These are phyloP conservation scores for Clarireedia hainanense DNA, from an alignment of 2,329 filamentous ascomycete species.

Conservation along the genomic window DNA sequence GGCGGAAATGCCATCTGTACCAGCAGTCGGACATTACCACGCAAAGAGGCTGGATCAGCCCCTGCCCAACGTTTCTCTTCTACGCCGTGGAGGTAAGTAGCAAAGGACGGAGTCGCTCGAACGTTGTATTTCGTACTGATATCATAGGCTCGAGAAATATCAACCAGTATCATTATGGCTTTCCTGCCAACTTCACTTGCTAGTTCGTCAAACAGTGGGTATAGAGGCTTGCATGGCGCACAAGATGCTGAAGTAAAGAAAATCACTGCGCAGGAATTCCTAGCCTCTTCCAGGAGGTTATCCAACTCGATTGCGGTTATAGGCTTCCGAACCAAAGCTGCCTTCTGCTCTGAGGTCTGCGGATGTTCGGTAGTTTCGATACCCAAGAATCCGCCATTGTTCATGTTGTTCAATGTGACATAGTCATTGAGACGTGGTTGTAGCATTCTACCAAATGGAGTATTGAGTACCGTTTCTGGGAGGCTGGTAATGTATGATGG, in stretches of 20 bases:
- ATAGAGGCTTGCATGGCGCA: conserved; percentile 73
- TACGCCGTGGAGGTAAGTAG: conserved; percentile 70
- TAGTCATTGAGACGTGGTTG: conserved; percentile 64
- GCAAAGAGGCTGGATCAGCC: conserved; percentile 60
- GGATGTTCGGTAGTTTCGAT: conserved; percentile 14
- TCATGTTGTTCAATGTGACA: conserved; percentile 53
- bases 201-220: conserved; percentile 73
- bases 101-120: conserved; percentile 77
- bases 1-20: conserved; percentile 66
- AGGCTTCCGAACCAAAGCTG: conserved; percentile 52
- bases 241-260: conserved; percentile 93
- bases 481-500: conserved; percentile 80
- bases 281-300: conserved; percentile 48
- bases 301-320: conserved; percentile 53
- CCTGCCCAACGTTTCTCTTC: conserved; percentile 77
- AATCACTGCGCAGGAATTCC: conserved; percentile 64
- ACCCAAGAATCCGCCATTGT: conserved; percentile 33
- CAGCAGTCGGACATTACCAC: conserved; percentile 64
- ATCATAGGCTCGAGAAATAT: conserved; percentile 59
- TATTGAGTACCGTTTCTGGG: conserved; percentile 76
- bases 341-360: conserved; percentile 15
- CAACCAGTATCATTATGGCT: conserved; percentile 72
- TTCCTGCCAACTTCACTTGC: conserved; percentile 64
- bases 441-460: conserved; percentile 83
- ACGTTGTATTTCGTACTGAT: conserved; percentile 60